phyloP scores from a whole-genome alignment of 805 yeast genomes.

The Lipomyces oligophaga region DNA sequence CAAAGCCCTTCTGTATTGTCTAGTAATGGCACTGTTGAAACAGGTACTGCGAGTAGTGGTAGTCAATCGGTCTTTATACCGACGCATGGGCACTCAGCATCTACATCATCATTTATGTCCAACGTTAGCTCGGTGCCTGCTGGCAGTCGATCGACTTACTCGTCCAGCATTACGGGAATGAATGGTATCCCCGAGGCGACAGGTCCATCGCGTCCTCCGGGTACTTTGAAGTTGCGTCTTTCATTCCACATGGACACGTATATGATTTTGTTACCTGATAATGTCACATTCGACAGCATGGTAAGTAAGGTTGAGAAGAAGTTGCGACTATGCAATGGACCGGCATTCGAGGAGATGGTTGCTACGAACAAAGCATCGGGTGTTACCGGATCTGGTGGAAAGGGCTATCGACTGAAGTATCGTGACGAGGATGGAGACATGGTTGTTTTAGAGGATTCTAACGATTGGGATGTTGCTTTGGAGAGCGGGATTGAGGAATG shows the following conservation, averaged over 20 bases:
- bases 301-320: constrained; percentile 56
- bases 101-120: constrained; percentile 6
- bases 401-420: constrained; percentile 54
- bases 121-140: constrained; percentile 7
- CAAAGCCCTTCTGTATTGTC: too few species aligned
- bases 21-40: too few species aligned
- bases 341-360: constrained; percentile 33
- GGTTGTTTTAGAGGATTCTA: constrained; percentile 41
- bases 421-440: constrained; percentile 95
- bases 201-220: constrained; percentile 8
- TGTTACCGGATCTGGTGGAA: constrained; percentile 5
- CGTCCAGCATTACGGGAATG: not conserved
- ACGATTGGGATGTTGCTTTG: constrained; percentile 26
- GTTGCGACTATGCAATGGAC: constrained; percentile 51
- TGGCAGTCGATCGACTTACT: constrained; percentile 2
- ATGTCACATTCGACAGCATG: constrained; percentile 51
- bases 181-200: not conserved
- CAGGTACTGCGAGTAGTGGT: not conserved
- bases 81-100: constrained; percentile 5
- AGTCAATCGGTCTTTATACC: constrained; percentile 9
- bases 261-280: constrained; percentile 58
- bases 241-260: constrained; percentile 45
- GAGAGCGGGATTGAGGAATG: constrained; percentile 22
- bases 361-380: constrained; percentile 27
- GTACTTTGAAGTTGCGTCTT: constrained; percentile 37